A percentile compares a stretch with the other conserved stretches of the same genome.
Evolutionary conservation across 345 rosid genomes (phyloP).

Genomic region (Populus simonii): DNA sequence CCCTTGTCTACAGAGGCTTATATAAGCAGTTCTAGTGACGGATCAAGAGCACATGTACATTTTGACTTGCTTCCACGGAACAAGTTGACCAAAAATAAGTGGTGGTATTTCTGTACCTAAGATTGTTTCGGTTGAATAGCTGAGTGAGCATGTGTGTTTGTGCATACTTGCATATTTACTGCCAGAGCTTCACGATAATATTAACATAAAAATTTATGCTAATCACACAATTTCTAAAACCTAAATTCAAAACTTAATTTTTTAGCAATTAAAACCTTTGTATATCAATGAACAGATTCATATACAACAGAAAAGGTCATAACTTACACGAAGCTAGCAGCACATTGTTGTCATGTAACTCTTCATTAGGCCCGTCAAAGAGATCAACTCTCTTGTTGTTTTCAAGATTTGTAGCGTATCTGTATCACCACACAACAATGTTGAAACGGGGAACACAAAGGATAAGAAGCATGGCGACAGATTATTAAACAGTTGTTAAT

Average conservation of each 20-base stretch:
- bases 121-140: neutral
- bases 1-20: neutral
- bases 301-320: neutral
- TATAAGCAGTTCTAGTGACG: neutral
- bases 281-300: neutral
- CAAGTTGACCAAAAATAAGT: neutral
- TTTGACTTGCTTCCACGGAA: neutral
- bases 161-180: neutral
- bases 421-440: slow-evolving; percentile 32
- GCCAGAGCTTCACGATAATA: neutral
- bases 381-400: slow-evolving; percentile 84
- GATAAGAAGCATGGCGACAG: neutral
- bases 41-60: neutral
- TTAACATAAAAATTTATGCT: neutral
- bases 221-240: neutral
- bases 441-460: slow-evolving; percentile 14
- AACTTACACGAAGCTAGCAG: slow-evolving; percentile 82
- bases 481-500: neutral
- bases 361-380: slow-evolving; percentile 83
- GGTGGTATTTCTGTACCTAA: neutral
- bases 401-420: slow-evolving; percentile 72
- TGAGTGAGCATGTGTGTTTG: neutral
- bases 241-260: neutral
- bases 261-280: neutral
- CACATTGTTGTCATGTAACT: slow-evolving; percentile 74